These are phyloP conservation scores for Dryadomyces quercivorus DNA, from an alignment of 2,329 filamentous ascomycete genomes.

Conservation along the genomic window DNA sequence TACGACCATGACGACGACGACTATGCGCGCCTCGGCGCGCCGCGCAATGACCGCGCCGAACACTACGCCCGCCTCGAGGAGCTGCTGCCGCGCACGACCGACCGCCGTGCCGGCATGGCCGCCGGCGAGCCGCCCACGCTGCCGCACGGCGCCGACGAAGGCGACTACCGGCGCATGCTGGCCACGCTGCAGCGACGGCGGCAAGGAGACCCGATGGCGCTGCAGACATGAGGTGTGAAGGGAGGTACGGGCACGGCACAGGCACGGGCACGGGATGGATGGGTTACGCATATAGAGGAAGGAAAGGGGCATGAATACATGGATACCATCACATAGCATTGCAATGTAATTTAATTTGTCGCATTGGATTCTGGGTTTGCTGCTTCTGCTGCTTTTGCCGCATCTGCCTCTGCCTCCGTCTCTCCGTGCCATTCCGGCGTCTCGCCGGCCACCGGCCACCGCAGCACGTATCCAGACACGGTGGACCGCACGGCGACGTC, in stretches of 20 bases:
- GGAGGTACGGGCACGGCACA: too few species aligned
- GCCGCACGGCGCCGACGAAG: slow-evolving; percentile 13
- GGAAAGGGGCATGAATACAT: neutral
- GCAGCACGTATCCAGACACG: slow-evolving; percentile 65
- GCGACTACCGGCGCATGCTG: slow-evolving; percentile 57
- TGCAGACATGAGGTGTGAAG: too few species aligned
- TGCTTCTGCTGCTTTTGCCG: neutral
- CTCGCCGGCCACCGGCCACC: slow-evolving; percentile 40
- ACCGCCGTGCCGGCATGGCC: neutral
- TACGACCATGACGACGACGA: slow-evolving; percentile 8
- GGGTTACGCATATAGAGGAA: too few species aligned
- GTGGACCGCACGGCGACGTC: slow-evolving; percentile 72
- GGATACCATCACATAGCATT: neutral
- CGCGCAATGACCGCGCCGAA: slow-evolving; percentile 44
- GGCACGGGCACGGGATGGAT: too few species aligned
- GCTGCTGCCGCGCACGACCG: slow-evolving; percentile 51
- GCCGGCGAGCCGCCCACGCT: neutral
- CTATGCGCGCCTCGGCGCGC: slow-evolving; percentile 42
- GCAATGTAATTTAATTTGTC: neutral
- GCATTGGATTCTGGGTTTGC: neutral
- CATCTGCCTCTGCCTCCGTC: neutral
- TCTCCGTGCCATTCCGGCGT: slow-evolving; percentile 5
- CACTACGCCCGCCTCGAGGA: slow-evolving; percentile 71
- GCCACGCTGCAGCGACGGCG: slow-evolving; percentile 54
- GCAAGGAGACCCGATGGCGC: neutral